A percentile compares a stretch with the other conserved stretches of the same genome.
These are phyloP conservation scores for Neofusicoccum umdonicola DNA, from an alignment of 2,329 filamentous ascomycete genomes.

Conservation along the genomic window DNA sequence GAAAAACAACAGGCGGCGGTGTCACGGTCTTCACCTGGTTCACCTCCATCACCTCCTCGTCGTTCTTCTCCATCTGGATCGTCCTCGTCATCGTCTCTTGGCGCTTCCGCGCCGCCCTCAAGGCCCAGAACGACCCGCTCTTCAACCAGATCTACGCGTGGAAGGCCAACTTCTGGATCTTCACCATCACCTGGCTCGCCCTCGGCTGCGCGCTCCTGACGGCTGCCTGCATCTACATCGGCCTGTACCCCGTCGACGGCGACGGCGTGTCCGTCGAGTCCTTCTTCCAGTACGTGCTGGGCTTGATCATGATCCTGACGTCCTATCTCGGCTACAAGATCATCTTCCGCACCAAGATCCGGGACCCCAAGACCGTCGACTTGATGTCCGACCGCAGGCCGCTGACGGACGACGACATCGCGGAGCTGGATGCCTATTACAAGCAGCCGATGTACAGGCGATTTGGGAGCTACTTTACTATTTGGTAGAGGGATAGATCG, in stretches of 20 bases:
- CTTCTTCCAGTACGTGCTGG: constrained; percentile 17
- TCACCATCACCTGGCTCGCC: constrained; percentile 30
- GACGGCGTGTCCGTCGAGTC: constrained; percentile 8
- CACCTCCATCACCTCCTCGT: constrained; percentile 30
- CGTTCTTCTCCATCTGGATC: constrained; percentile 36
- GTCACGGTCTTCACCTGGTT: constrained; percentile 29
- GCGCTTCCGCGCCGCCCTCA: constrained; percentile 31
- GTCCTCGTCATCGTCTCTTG: constrained; percentile 33
- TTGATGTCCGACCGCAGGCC: background rate
- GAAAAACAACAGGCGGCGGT: constrained; percentile 21
- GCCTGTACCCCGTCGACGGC: constrained; percentile 10
- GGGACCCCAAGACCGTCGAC: constrained; percentile 3
- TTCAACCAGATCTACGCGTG: constrained; percentile 31
- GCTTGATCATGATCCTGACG: constrained; percentile 11
- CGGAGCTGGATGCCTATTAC: constrained; percentile 15
- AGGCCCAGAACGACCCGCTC: constrained; percentile 27
- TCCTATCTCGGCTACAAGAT: constrained; percentile 12
- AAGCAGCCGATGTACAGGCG: background rate
- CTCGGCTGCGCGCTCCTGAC: constrained; percentile 19
- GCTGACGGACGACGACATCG: constrained; percentile 1
- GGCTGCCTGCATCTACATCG: constrained; percentile 12
- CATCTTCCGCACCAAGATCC: constrained; percentile 10
- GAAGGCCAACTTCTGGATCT: constrained; percentile 29
- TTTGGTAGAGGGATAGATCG: background rate
- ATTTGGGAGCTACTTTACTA: constrained; percentile 14